A percentile compares a stretch with the other conserved stretches of the same genome.
phyloP scores from a whole-genome alignment of 2,329 filamentous ascomycete species.

The Ascochyta clinopodiicola region DNA sequence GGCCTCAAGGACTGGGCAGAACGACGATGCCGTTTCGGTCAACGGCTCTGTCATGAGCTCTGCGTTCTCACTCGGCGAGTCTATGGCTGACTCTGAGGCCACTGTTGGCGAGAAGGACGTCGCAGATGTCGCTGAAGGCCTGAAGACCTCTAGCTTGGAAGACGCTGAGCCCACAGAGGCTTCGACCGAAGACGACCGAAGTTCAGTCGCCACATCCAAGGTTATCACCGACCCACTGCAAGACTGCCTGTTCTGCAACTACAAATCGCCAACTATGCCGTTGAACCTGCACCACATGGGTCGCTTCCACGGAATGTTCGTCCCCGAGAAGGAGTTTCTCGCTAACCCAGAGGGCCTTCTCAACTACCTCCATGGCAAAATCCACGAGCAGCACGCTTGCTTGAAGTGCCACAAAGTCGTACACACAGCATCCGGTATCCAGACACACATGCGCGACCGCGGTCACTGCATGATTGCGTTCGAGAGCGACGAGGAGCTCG shows the following conservation, averaged over 20 bases:
- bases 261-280: slow-evolving; percentile 75
- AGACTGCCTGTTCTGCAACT: slow-evolving; percentile 90
- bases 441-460: slow-evolving; percentile 97
- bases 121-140: slow-evolving; percentile 75
- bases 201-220: slow-evolving; percentile 39
- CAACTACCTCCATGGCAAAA: slow-evolving; percentile 77
- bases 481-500: slow-evolving; percentile 83
- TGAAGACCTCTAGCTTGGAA: slow-evolving; percentile 68
- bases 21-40: slow-evolving; percentile 70
- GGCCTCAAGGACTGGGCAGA: slow-evolving; percentile 46
- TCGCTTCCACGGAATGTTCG: slow-evolving; percentile 91
- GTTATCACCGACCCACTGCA: slow-evolving; percentile 49
- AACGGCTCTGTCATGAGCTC: slow-evolving; percentile 79
- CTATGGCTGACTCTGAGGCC: slow-evolving; percentile 62
- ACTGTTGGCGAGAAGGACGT: slow-evolving; percentile 74
- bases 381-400: slow-evolving; percentile 82
- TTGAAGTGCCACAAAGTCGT: slow-evolving; percentile 86
- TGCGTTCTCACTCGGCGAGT: slow-evolving; percentile 88
- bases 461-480: slow-evolving; percentile 98
- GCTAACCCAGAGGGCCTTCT: slow-evolving; percentile 83
- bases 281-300: slow-evolving; percentile 89
- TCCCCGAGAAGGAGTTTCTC: slow-evolving; percentile 86
- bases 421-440: slow-evolving; percentile 77
- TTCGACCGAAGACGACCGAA: slow-evolving; percentile 53
- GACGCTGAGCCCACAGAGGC: slow-evolving; percentile 29